Evolutionary conservation across 257 asterid genomes (phyloP), one percentile per base, ranked within the genome.

Genomic region (Solanum chiquidenum): DNA sequence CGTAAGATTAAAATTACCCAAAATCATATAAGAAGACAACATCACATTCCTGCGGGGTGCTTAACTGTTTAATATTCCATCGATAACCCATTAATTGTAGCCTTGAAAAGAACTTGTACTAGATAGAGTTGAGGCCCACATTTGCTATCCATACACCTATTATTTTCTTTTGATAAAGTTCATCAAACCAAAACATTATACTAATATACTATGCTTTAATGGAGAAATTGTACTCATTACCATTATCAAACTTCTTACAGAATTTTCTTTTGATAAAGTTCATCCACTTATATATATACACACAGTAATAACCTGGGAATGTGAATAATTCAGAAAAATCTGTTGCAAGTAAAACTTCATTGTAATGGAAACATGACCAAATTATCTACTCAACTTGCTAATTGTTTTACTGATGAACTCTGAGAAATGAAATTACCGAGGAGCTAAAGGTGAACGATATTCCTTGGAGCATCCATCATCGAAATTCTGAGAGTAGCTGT

Each of bases 401-500:
- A 44, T 16, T 79, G 27, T 79, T 44, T 0, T 44, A 14, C 66
- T 16, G 40, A 16, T 25, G 27, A 79, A 27, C 44, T 31, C n/a
- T n/a, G n/a, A n/a, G n/a, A n/a, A n/a, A n/a, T 12, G 31, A 82
- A 82, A 49, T 82, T 82, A 82, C 31, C 2, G 46, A 82, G 94
- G 96, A 89, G 90, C 93, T 72, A 91, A 89, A 74, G 94, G 95
- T 21, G 93, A 91, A 25, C 86, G 88, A 73, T 84, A 90, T 33
- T 91, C 93, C 62, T 87, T 84, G 20, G 83, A 88, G 34, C 89
- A 83, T 42, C 94, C 96, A 46, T 92, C 92, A 73, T 94, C 96
- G 64, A 93, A 94, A 91, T 93, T 94, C 85, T 88, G 92, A 74
- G 89, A 90, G 88, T 94, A 94, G 85, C 95, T 94, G 46, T 86